These are phyloP conservation scores for Sugiyamaella pinicola DNA, from an alignment of 1,139 yeast genomes.

Conservation along the genomic window DNA sequence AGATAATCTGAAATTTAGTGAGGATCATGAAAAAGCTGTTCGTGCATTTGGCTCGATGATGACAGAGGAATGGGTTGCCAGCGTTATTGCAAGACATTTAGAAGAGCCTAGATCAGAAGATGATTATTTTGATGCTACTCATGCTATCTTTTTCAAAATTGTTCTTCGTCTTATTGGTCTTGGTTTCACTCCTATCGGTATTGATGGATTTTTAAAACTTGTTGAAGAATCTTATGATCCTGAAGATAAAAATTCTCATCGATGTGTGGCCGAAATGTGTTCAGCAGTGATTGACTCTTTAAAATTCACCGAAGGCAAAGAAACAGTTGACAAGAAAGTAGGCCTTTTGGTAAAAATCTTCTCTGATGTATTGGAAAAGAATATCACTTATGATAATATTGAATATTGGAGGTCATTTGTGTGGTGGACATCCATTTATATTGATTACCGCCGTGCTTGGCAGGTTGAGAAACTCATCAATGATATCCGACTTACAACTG, in stretches of 20 bases:
- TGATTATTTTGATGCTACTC: conserved; percentile 39
- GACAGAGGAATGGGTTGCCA: conserved; percentile 60
- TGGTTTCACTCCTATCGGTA: conserved; percentile 26
- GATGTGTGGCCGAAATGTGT: conserved; percentile 45
- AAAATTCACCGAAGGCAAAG: conserved; percentile 28
- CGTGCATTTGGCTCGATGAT: conserved; percentile 50
- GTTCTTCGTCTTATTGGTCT: conserved; percentile 35
- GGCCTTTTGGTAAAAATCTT: conserved; percentile 56
- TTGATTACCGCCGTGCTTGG: conserved; percentile 63
- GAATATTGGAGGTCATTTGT: conserved; percentile 77
- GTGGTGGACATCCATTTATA: conserved; percentile 46
- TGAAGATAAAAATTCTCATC: conserved; percentile 44
- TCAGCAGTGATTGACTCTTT: conserved; percentile 40
- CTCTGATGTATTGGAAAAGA: conserved; percentile 55
- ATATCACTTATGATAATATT: conserved; percentile 74
- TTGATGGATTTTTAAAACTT: conserved; percentile 31
- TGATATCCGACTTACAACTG: conserved; percentile 50
- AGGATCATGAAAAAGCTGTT: conserved; percentile 49
- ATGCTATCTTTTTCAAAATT: conserved; percentile 33
- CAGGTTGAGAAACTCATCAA: conserved; percentile 53
- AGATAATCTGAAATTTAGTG: conserved; percentile 43
- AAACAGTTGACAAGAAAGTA: conserved; percentile 34
- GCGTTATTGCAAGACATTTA: conserved; percentile 51
- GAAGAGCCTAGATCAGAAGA: conserved; percentile 44
- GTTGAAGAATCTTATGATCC: conserved; percentile 31